These are phyloP conservation scores for Gossypium trilobum DNA, from an alignment of 441 rosid species.

Conservation along the genomic window DNA sequence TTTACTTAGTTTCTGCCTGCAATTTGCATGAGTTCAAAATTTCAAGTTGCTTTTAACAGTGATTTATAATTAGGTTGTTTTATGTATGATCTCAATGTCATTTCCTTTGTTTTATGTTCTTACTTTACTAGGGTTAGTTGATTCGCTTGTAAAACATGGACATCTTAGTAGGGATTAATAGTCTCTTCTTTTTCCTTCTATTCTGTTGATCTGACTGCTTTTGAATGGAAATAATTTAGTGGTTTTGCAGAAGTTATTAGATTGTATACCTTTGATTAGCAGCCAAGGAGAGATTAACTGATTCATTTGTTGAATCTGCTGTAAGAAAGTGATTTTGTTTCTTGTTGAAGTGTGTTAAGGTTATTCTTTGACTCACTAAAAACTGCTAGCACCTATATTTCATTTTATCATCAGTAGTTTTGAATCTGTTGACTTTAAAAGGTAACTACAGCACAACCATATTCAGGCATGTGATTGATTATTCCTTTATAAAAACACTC, in stretches of 20 bases:
- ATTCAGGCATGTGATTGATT: background rate
- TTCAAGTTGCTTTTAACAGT: background rate
- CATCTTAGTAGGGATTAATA: background rate
- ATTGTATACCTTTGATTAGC: background rate
- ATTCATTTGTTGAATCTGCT: background rate
- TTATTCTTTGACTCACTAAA: background rate
- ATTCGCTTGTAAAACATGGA: background rate
- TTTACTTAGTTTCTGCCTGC: background rate
- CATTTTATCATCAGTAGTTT: background rate
- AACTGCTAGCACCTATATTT: background rate
- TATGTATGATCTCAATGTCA: background rate
- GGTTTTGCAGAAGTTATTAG: background rate
- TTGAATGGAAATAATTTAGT: background rate
- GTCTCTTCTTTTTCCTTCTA: background rate
- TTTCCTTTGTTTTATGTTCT: background rate
- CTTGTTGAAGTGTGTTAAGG: background rate
- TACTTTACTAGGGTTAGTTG: background rate
- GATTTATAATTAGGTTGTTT: background rate
- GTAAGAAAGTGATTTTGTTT: background rate
- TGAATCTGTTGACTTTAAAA: background rate
- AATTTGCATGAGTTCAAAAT: background rate
- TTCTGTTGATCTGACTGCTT: background rate
- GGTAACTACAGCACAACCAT: background rate
- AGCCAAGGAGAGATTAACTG: background rate
- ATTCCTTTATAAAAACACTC: background rate